A percentile compares a stretch with the other conserved stretches of the same genome.
These are phyloP conservation scores for Plasmodium inui DNA, from an alignment of 169 alveolate species.

Conservation along the genomic window DNA sequence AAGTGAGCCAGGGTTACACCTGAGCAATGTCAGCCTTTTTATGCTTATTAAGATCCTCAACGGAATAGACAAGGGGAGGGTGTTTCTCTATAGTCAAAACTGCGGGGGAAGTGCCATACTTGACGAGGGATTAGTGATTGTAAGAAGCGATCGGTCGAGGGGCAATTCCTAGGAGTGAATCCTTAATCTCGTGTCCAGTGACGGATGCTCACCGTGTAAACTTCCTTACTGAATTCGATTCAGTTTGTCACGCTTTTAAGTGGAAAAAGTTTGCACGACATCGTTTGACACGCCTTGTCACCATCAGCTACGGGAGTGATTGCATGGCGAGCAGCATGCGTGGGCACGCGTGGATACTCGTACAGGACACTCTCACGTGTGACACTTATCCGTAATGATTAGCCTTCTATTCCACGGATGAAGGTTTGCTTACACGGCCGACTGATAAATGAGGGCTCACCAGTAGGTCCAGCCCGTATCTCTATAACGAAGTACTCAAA, in stretches of 20 bases:
- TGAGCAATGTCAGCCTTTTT: not conserved
- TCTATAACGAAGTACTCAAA: not conserved
- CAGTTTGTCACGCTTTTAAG: not conserved
- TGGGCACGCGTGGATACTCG: too few species aligned
- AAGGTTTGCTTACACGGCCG: not conserved
- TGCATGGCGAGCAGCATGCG: not conserved
- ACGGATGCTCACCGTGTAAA: not conserved
- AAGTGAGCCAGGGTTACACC: not conserved
- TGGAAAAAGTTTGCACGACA: not conserved
- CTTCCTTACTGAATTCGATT: not conserved
- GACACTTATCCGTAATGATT: not conserved
- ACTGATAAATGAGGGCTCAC: not conserved
- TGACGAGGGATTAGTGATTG: not conserved
- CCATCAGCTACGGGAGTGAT: not conserved
- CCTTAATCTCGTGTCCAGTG: not conserved
- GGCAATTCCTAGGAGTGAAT: not conserved
- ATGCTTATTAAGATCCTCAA: not conserved
- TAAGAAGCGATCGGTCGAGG: not conserved
- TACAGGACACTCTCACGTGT: not conserved
- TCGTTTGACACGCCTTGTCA: not conserved
- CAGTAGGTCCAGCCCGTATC: not conserved
- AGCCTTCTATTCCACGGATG: not conserved
- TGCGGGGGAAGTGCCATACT: not conserved
- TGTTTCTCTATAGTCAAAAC: not conserved
- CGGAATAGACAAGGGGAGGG: not conserved